phyloP scores from a whole-genome alignment of 306 rosid genomes.

The Mimosa pudica region DNA sequence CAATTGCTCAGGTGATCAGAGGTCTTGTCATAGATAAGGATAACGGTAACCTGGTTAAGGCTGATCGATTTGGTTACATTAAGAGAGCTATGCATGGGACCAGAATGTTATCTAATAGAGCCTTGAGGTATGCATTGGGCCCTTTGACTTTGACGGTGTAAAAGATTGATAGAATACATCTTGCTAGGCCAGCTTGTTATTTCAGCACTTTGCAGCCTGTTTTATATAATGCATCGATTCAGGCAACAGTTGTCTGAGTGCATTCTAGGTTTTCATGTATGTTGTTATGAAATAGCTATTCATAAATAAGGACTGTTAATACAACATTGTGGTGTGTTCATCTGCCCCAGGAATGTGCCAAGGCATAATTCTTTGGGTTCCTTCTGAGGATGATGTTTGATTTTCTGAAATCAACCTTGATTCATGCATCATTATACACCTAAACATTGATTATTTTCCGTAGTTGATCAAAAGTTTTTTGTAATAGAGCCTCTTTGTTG shows the following conservation, averaged over 20 bases:
- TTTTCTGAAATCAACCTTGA: slow-evolving; percentile 29
- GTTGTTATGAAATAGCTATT: slow-evolving; percentile 22
- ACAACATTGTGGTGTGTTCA: slow-evolving; percentile 15
- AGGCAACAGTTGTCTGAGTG: slow-evolving; percentile 14
- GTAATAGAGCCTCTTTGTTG: slow-evolving; percentile 5
- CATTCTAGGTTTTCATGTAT: slow-evolving; percentile 12
- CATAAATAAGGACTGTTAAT: slow-evolving; percentile 9
- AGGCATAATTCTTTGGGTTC: slow-evolving; percentile 26
- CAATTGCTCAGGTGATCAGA: slow-evolving; percentile 79
- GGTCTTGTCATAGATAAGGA: slow-evolving; percentile 99
- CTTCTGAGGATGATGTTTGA: slow-evolving; percentile 9
- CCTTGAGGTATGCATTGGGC: slow-evolving; percentile 68
- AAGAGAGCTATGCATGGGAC: slow-evolving; percentile 99
- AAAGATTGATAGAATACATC: slow-evolving; percentile 6
- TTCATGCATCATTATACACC: slow-evolving; percentile 28
- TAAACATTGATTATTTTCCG: slow-evolving; percentile 25
- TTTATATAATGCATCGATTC: slow-evolving; percentile 10
- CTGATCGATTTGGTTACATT: slow-evolving; percentile 94
- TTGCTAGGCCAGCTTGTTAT: slow-evolving; percentile 14
- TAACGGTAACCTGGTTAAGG: slow-evolving; percentile 91
- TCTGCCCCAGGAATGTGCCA: slow-evolving; percentile 29
- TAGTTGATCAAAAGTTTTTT: slow-evolving; percentile 23
- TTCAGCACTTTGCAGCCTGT: slow-evolving; percentile 8
- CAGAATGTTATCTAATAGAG: slow-evolving; percentile 81
- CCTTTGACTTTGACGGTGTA: slow-evolving; percentile 28